Conservation (phyloP, 345 rosid species). For the Citrus maxima region DNA sequence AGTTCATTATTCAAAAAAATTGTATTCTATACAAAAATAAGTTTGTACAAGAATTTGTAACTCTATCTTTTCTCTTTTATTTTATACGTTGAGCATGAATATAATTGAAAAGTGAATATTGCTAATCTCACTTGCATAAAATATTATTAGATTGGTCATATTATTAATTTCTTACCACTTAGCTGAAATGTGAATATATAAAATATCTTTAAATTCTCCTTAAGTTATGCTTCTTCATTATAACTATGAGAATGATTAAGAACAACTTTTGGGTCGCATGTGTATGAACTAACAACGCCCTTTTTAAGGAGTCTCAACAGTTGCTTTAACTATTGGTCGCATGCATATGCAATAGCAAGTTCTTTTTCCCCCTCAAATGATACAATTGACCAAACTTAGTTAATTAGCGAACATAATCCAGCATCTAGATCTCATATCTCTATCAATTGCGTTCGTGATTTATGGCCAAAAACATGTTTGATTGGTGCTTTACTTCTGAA, state of each 20-base stretch:
- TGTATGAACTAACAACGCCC: background rate
- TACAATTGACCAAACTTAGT: background rate
- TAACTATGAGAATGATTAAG: background rate
- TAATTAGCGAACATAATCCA: background rate
- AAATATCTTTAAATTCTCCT: background rate
- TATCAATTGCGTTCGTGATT: slow-evolving; percentile 6
- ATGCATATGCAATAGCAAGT: background rate
- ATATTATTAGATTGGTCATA: too few species aligned
- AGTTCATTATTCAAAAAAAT: too few species aligned
- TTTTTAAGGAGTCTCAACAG: background rate
- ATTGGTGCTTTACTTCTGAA: slow-evolving; percentile 1
- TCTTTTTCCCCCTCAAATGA: background rate
- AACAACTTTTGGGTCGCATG: slow-evolving; percentile 1
- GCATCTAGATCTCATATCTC: background rate
- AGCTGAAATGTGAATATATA: background rate
- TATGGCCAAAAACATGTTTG: background rate
- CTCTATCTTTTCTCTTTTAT: too few species aligned
- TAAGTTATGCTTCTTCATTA: background rate
- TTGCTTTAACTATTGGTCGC: slow-evolving; percentile 2
- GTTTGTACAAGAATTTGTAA: too few species aligned
- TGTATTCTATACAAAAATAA: too few species aligned
- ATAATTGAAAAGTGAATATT: too few species aligned
- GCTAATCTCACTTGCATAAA: too few species aligned
- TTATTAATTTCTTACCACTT: background rate
- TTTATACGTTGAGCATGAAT: too few species aligned